Conservation (phyloP, 306 rosid species). For the Boehmeria nivea region DNA sequence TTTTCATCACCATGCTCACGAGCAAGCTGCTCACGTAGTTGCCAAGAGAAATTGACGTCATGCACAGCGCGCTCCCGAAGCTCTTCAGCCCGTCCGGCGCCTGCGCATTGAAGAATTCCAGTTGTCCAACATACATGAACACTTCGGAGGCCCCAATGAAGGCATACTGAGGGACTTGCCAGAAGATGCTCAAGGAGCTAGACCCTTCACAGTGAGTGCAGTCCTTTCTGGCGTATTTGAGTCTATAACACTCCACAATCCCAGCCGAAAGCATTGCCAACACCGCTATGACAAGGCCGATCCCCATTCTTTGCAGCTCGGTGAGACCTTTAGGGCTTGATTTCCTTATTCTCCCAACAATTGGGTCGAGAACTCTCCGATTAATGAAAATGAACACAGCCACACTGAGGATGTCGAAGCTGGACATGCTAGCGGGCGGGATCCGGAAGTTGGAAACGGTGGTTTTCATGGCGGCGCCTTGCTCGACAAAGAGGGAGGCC, state of each 20-base stretch:
- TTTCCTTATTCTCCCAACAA: constrained; percentile 61
- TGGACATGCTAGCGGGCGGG: constrained; percentile 98
- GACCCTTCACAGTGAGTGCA: constrained; percentile 63
- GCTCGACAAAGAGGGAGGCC: constrained; percentile 99
- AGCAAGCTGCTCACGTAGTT: constrained; percentile 90
- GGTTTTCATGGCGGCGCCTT: constrained; percentile 96
- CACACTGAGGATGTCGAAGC: constrained; percentile 91
- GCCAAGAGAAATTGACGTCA: constrained; percentile 96
- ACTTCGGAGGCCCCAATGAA: constrained; percentile 97
- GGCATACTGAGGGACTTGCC: constrained; percentile 97
- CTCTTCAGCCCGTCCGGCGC: constrained; percentile 96
- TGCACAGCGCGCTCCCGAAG: constrained; percentile 95
- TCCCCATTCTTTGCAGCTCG: constrained; percentile 96
- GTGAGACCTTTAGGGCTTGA: constrained; percentile 67
- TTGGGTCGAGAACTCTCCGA: constrained; percentile 77
- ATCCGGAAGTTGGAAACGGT: constrained; percentile 59
- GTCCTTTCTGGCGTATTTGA: constrained; percentile 58
- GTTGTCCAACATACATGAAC: constrained; percentile 95
- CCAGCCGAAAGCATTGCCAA: constrained; percentile 97
- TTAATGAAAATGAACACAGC: constrained; percentile 82
- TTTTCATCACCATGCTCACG: constrained; percentile 88
- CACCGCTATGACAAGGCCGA: constrained; percentile 88
- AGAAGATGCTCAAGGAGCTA: constrained; percentile 83
- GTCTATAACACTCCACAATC: constrained; percentile 79
- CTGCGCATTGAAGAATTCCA: constrained; percentile 97